These are phyloP conservation scores for Gracilaria caudata DNA, from an alignment of 23 red algal species.

Conservation along the genomic window DNA sequence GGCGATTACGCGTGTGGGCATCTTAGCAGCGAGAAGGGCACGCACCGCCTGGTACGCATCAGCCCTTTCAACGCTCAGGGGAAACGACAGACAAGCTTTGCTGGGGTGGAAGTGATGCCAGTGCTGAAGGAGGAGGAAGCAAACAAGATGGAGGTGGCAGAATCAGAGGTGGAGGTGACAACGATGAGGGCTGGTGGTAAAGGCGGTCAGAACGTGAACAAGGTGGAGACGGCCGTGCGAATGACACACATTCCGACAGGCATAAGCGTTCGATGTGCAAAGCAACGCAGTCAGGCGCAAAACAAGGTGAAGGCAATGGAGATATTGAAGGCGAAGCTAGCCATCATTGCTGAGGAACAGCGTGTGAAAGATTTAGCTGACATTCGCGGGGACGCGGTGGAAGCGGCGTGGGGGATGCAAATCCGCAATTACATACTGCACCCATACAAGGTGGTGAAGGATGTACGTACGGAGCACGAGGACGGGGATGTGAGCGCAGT, in stretches of 20 bases:
- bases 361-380: slow-evolving; percentile 76
- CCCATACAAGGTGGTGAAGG: slow-evolving; percentile 99
- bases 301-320: slow-evolving; percentile 83
- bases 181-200: slow-evolving; percentile 88
- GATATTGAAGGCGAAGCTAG: slow-evolving; percentile 86
- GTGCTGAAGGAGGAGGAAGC: slow-evolving; percentile 68
- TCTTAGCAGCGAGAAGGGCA: slow-evolving; percentile 84
- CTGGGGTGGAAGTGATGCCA: slow-evolving; percentile 92
- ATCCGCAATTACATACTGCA: slow-evolving; percentile 97
- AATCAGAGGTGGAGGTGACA: slow-evolving; percentile 82
- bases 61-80: slow-evolving; percentile 91
- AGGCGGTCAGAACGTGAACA: slow-evolving; percentile 98
- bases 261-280: slow-evolving; percentile 77
- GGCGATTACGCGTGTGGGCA: slow-evolving; percentile 89
- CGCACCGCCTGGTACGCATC: slow-evolving; percentile 95
- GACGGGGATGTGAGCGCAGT: slow-evolving; percentile 64
- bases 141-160: slow-evolving; percentile 67
- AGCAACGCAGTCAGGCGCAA: slow-evolving; percentile 75
- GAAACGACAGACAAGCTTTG: slow-evolving; percentile 99
- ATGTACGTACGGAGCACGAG: slow-evolving; percentile 82
- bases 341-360: slow-evolving; percentile 86
- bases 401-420: slow-evolving; percentile 92
- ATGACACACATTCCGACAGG: slow-evolving; percentile 79
- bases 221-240: slow-evolving; percentile 93
- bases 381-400: slow-evolving; percentile 92